Conservation (phyloP, 2,329 filamentous ascomycete species). For the Aspergillus quadrilineatus region DNA sequence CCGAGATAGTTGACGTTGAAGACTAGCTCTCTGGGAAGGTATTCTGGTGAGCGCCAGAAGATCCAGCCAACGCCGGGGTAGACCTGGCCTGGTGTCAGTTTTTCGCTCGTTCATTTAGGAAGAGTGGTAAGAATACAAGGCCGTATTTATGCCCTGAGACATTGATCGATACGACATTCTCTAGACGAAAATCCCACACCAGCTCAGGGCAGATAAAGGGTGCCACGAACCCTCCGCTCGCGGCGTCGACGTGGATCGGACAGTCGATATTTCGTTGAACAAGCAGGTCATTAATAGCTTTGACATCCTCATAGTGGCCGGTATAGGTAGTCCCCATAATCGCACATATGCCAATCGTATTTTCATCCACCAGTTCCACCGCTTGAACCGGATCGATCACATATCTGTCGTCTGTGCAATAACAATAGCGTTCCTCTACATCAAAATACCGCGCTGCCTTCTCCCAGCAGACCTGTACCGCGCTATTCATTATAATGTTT, state of each 20-base stretch:
- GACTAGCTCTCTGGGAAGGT: slow-evolving; percentile 83
- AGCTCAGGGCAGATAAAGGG: slow-evolving; percentile 84
- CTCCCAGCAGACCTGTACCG: slow-evolving; percentile 97
- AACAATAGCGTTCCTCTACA: slow-evolving; percentile 80
- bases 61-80: slow-evolving; percentile 96
- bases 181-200: slow-evolving; percentile 87
- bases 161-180: slow-evolving; percentile 90
- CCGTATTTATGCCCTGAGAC: slow-evolving; percentile 89
- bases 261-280: slow-evolving; percentile 71
- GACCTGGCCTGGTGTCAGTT: slow-evolving; percentile 39
- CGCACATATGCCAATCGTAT: slow-evolving; percentile 84
- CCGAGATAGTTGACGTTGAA: slow-evolving; percentile 99
- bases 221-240: slow-evolving; percentile 87
- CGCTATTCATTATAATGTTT: slow-evolving; percentile 94
- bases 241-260: slow-evolving; percentile 91
- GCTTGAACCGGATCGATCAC: slow-evolving; percentile 64
- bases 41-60: slow-evolving; percentile 80
- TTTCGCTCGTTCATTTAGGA: no score
- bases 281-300: slow-evolving; percentile 85
- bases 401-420: slow-evolving; percentile 60
- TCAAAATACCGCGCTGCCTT: slow-evolving; percentile 89
- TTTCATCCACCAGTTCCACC: slow-evolving; percentile 63
- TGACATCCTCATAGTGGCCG: slow-evolving; percentile 91
- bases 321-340: slow-evolving; percentile 95
- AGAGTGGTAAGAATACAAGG: slow-evolving; percentile 27